These are phyloP conservation scores for Cladosporium sp. DNA, from an alignment of 2,329 filamentous ascomycete species.

Conservation along the genomic window DNA sequence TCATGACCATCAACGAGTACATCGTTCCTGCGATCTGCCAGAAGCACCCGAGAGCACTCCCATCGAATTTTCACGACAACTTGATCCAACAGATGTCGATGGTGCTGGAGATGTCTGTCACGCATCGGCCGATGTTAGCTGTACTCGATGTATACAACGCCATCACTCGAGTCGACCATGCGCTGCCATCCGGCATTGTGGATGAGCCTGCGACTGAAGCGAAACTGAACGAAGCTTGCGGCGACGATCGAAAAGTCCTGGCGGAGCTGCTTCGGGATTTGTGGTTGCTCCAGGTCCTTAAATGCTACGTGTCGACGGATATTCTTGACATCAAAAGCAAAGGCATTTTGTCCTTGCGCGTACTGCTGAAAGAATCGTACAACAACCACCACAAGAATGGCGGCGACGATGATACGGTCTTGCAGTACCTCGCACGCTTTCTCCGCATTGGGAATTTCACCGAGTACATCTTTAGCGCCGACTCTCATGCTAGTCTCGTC, in stretches of 20 bases:
- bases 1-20: slow-evolving; percentile 26
- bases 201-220: slow-evolving; percentile 2
- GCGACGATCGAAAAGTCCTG: slow-evolving; percentile 20
- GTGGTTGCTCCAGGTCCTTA: slow-evolving; percentile 70
- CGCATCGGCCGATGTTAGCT: slow-evolving; percentile 3
- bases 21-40: slow-evolving; percentile 31
- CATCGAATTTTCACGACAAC: slow-evolving; percentile 27
- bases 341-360: slow-evolving; percentile 73
- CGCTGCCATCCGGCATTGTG: slow-evolving; percentile 1
- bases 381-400: slow-evolving; percentile 40
- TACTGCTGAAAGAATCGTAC: slow-evolving; percentile 68
- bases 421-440: slow-evolving; percentile 69
- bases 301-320: slow-evolving; percentile 74
- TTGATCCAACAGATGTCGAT: slow-evolving; percentile 17
- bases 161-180: slow-evolving; percentile 3
- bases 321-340: slow-evolving; percentile 88
- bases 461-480: slow-evolving; percentile 84
- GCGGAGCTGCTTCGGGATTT: slow-evolving; percentile 57
- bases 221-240: slow-evolving; percentile 22
- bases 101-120: slow-evolving; percentile 2
- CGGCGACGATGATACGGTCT: slow-evolving; percentile 48
- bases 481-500: slow-evolving; percentile 90
- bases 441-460: slow-evolving; percentile 71
- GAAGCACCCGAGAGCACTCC: slow-evolving; percentile 34
- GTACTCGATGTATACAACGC: slow-evolving; percentile 3